Evolutionary conservation across 768 basidiomycete genomes (phyloP), one percentile per base, ranked within the genome.

Genomic region (Hygrophorus pudorinus): DNA sequence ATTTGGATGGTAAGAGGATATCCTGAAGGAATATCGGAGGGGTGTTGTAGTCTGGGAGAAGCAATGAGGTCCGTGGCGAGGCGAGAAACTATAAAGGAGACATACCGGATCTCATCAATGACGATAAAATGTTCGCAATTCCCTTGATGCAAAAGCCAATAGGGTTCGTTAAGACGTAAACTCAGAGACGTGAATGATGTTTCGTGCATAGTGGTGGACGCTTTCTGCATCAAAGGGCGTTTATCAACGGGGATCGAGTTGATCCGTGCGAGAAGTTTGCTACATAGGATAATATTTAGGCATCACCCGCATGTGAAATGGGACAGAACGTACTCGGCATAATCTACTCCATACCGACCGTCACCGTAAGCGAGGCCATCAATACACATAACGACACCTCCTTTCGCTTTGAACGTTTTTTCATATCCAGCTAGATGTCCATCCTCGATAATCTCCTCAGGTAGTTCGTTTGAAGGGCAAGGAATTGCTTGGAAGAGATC

Each of bases 71-170:
- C 20, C 16, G 42, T 21, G 29, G 20, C 31, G 33, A 45, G 40
- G 7, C 27, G 13, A 27, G 7, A 35, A 3, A 13, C 17, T 28
- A 45, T 18, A 41, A 12, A 27, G 20, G 24, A 20, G 27, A 44
- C 59, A 33, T 52, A 76, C 88, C 89, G 72, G 48, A 91, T 79
- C 49, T 83, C 73, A 47, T 86, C 78, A 31, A 90, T 49, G 16
- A 82, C 72, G 16, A 88, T 51, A 56, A 80, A 85, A 54, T 91
- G 88, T 52, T 89, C 85, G 55, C 88, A 91, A 52, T 76, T 81
- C 28, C 87, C 88, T 43, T 73, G 72, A 54, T 91, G 88, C 13
- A 89, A 64, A 44, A 90, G 63, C 78, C 83, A 87, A 51, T 91
- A 90, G 0, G 89, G 89, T 53, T 82, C 71, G 51, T 85, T 74